Conservation (phyloP, 2,329 filamentous ascomycete genomes). For the Cladophialophora carrionii region DNA sequence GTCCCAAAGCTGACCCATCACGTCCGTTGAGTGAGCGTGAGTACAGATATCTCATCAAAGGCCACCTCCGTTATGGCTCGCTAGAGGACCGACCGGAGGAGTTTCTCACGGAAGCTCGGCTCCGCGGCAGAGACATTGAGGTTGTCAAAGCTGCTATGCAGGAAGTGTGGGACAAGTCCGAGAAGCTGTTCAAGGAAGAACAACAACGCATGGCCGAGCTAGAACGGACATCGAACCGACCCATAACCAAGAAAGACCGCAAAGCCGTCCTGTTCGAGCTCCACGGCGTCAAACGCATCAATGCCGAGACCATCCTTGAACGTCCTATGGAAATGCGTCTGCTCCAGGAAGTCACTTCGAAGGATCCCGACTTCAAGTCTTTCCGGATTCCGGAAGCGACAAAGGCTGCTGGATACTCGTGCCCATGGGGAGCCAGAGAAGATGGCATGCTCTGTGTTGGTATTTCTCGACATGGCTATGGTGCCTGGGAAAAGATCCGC, state of each 20-base stretch:
- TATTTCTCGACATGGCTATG: slow-evolving; percentile 90
- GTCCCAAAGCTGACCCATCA: slow-evolving; percentile 71
- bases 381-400: slow-evolving; percentile 91
- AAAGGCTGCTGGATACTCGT: slow-evolving; percentile 88
- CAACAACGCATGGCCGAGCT: slow-evolving; percentile 62
- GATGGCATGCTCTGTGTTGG: slow-evolving; percentile 97
- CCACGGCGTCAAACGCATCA: slow-evolving; percentile 88
- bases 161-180: slow-evolving; percentile 75
- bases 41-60: slow-evolving; percentile 84
- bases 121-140: slow-evolving; percentile 79
- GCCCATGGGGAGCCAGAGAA: slow-evolving; percentile 87
- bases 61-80: slow-evolving; percentile 87
- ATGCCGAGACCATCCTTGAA: slow-evolving; percentile 92
- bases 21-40: slow-evolving; percentile 92
- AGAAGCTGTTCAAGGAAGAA: slow-evolving; percentile 73
- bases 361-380: slow-evolving; percentile 66
- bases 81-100: slow-evolving; percentile 87
- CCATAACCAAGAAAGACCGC: slow-evolving; percentile 92
- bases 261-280: slow-evolving; percentile 97
- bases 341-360: slow-evolving; percentile 72
- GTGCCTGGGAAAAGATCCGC: slow-evolving; percentile 91
- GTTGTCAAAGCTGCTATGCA: slow-evolving; percentile 75
- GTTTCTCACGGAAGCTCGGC: slow-evolving; percentile 81
- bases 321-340: slow-evolving; percentile 86
- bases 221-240: slow-evolving; percentile 74